These are phyloP conservation scores for Agaricus bisporus DNA, from an alignment of 768 basidiomycete species.

Conservation along the genomic window DNA sequence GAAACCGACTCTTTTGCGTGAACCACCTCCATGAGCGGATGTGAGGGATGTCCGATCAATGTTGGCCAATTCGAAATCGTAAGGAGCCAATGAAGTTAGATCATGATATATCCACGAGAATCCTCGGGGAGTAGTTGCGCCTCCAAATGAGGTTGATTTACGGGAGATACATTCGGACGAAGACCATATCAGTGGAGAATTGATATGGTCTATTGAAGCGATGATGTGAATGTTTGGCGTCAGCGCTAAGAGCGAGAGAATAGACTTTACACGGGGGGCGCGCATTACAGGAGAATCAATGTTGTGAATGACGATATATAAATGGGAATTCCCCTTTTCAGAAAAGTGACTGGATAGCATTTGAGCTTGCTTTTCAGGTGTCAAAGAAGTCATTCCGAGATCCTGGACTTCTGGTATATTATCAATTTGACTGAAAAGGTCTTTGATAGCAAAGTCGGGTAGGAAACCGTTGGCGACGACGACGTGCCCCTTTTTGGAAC, in stretches of 20 bases:
- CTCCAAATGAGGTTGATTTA: constrained; percentile 26
- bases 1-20: constrained; percentile 26
- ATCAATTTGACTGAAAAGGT: constrained; percentile 60
- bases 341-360: constrained; percentile 63
- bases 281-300: constrained; percentile 77
- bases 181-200: constrained; percentile 79
- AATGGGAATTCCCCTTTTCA: constrained; percentile 29
- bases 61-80: constrained; percentile 70
- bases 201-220: constrained; percentile 84
- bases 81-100: constrained; percentile 77
- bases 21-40: constrained; percentile 40
- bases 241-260: constrained; percentile 67
- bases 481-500: constrained; percentile 60
- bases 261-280: constrained; percentile 51
- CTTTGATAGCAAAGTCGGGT: constrained; percentile 60
- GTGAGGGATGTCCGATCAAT: constrained; percentile 60
- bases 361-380: constrained; percentile 55
- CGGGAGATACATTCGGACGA: constrained; percentile 56
- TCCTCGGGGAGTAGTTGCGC: constrained; percentile 34
- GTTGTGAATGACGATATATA: constrained; percentile 86
- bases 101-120: constrained; percentile 88
- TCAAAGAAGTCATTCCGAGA: constrained; percentile 27
- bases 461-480: constrained; percentile 77
- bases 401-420: constrained; percentile 35
- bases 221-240: constrained; percentile 74